phyloP scores from a whole-genome alignment of 2,329 filamentous ascomycete genomes.

The Colletotrichum sidae region DNA sequence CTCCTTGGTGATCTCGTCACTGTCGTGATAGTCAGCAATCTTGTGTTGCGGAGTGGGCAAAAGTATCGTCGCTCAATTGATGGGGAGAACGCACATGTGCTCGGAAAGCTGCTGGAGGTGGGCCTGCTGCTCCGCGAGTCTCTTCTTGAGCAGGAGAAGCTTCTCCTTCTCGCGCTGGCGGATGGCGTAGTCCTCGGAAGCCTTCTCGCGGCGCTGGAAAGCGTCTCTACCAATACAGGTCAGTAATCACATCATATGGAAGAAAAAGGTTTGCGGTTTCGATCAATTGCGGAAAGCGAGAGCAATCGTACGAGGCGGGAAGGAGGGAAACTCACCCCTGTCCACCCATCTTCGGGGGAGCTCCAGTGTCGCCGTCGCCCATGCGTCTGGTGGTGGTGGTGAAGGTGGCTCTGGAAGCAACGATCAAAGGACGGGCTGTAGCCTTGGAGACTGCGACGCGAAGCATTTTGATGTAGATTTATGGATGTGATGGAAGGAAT shows the following conservation, averaged over 20 bases:
- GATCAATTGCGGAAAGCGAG: background rate
- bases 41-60: background rate
- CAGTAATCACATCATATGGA: no score
- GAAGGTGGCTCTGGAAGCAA: conserved; percentile 67
- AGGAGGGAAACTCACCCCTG: conserved; percentile 58
- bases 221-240: conserved; percentile 72
- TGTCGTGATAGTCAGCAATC: conserved; percentile 48
- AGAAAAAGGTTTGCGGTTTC: conserved; percentile 1
- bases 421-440: conserved; percentile 63
- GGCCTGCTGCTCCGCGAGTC: conserved; percentile 80
- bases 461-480: conserved; percentile 66
- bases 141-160: conserved; percentile 80
- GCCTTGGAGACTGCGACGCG: conserved; percentile 71
- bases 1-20: conserved; percentile 81
- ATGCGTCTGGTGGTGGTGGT: conserved; percentile 72
- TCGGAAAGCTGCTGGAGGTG: conserved; percentile 87
- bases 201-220: conserved; percentile 92
- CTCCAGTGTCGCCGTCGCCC: conserved; percentile 77
- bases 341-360: conserved; percentile 65
- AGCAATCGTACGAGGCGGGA: conserved; percentile 1
- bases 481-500: conserved; percentile 29
- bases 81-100: conserved; percentile 76
- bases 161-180: conserved; percentile 90
- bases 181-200: conserved; percentile 87
- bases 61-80: conserved; percentile 1